These are phyloP conservation scores for Torulaspora franciscae DNA, from an alignment of 805 yeast genomes.

Conservation along the genomic window DNA sequence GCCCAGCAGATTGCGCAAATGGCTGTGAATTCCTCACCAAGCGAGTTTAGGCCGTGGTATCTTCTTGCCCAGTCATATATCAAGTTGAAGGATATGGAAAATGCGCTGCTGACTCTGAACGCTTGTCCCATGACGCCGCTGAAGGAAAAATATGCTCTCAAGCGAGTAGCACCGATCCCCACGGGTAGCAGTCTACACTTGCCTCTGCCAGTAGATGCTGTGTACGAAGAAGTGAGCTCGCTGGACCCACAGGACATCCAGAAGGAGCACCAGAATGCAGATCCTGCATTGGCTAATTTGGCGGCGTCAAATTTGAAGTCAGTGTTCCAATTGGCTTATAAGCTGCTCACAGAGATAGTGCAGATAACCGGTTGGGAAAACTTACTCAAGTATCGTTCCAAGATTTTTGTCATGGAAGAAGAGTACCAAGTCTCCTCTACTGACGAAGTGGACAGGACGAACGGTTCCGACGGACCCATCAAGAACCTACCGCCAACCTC, in stretches of 20 bases:
- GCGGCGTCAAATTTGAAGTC: slow-evolving; percentile 67
- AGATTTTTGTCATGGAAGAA: slow-evolving; percentile 65
- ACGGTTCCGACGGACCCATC: slow-evolving; percentile 1
- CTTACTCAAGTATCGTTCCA: slow-evolving; percentile 52
- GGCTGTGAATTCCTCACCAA: slow-evolving; percentile 62
- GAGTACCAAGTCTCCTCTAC: slow-evolving; percentile 41
- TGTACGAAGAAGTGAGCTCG: slow-evolving; percentile 61
- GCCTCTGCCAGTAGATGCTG: slow-evolving; percentile 72
- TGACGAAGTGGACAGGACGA: slow-evolving; percentile 19
- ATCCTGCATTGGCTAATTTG: slow-evolving; percentile 53
- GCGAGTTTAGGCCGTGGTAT: slow-evolving; percentile 73
- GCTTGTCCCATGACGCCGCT: slow-evolving; percentile 75
- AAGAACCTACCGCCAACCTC: slow-evolving; percentile 2
- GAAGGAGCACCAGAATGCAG: slow-evolving; percentile 60
- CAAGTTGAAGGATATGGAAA: slow-evolving; percentile 58
- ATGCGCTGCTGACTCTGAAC: slow-evolving; percentile 66
- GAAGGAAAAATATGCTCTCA: slow-evolving; percentile 59
- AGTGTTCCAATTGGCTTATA: slow-evolving; percentile 54
- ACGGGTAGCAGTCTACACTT: slow-evolving; percentile 47
- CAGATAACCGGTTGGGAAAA: slow-evolving; percentile 72
- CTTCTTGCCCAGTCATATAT: slow-evolving; percentile 60
- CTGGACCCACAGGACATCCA: slow-evolving; percentile 62
- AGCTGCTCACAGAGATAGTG: slow-evolving; percentile 57
- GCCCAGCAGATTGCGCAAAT: slow-evolving; percentile 29
- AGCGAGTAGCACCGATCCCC: slow-evolving; percentile 50